Conservation (phyloP, 2,329 filamentous ascomycete species). For the Aspergillus sp. region DNA sequence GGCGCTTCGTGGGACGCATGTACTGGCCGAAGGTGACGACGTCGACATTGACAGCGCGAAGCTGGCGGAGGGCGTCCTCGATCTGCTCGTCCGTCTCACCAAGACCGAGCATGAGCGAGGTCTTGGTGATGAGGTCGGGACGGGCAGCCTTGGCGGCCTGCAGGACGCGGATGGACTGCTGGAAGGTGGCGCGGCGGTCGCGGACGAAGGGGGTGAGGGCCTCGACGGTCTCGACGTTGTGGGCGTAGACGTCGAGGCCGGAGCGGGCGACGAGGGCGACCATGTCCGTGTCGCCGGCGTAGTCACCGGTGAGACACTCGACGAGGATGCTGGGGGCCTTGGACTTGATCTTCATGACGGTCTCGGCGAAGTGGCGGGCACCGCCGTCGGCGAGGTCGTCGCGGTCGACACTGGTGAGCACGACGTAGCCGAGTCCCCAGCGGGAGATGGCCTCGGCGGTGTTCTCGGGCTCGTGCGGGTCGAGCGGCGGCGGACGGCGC, state of each 20-base stretch:
- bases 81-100: slow-evolving; percentile 89
- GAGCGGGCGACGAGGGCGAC: slow-evolving; percentile 79
- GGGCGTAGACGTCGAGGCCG: slow-evolving; percentile 92
- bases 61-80: slow-evolving; percentile 72
- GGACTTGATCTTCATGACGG: slow-evolving; percentile 87
- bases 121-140: slow-evolving; percentile 90
- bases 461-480: slow-evolving; percentile 95
- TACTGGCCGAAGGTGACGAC: slow-evolving; percentile 99
- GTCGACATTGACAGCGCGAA: slow-evolving; percentile 78
- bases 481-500: slow-evolving; percentile 71
- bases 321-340: slow-evolving; percentile 54
- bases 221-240: slow-evolving; percentile 96
- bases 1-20: slow-evolving; percentile 97
- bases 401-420: slow-evolving; percentile 88
- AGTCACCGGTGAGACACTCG: slow-evolving; percentile 68
- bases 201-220: slow-evolving; percentile 84
- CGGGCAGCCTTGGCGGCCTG: slow-evolving; percentile 75
- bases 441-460: slow-evolving; percentile 87
- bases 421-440: slow-evolving; percentile 95
- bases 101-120: slow-evolving; percentile 92
- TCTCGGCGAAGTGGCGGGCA: slow-evolving; percentile 86
- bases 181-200: slow-evolving; percentile 84
- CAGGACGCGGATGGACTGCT: slow-evolving; percentile 78
- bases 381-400: slow-evolving; percentile 90
- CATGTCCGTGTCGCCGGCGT: slow-evolving; percentile 80